Conservation (phyloP, 192 early-diverging fungal species). For the Pilaira anomala region DNA sequence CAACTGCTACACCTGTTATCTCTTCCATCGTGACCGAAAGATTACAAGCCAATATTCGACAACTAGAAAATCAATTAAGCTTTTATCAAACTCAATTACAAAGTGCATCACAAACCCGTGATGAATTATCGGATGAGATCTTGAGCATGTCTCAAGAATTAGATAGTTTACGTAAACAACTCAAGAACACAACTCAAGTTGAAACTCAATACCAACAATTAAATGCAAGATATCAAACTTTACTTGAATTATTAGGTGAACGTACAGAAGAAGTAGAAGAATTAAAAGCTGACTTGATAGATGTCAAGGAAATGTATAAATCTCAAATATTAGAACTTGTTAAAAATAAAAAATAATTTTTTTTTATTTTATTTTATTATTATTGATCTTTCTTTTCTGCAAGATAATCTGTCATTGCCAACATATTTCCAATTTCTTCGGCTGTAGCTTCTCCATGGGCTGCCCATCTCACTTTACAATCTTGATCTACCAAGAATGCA, state of each 20-base stretch:
- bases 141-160: slow-evolving; percentile 64
- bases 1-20: not conserved
- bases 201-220: slow-evolving; percentile 57
- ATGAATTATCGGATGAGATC: slow-evolving; percentile 73
- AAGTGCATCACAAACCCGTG: slow-evolving; percentile 55
- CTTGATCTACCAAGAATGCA: slow-evolving; percentile 49
- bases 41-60: slow-evolving; percentile 54
- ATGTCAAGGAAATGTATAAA: slow-evolving; percentile 77
- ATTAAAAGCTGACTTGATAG: slow-evolving; percentile 67
- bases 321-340: slow-evolving; percentile 62
- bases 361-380: slow-evolving; percentile 24
- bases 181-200: slow-evolving; percentile 16
- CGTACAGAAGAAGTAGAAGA: slow-evolving; percentile 85
- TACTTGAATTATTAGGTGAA: slow-evolving; percentile 88
- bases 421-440: slow-evolving; percentile 40
- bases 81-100: slow-evolving; percentile 64
- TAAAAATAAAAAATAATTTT: slow-evolving; percentile 19
- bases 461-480: slow-evolving; percentile 57
- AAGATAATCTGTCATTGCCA: slow-evolving; percentile 36
- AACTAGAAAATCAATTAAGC: slow-evolving; percentile 65
- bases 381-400: slow-evolving; percentile 20
- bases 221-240: slow-evolving; percentile 61
- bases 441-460: slow-evolving; percentile 48
- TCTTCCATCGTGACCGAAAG: slow-evolving; percentile 54
- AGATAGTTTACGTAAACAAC: slow-evolving; percentile 45